Percentiles rank a stretch among this genome's conserved stretches.
Evolutionary conservation across 257 asterid genomes (phyloP).

Genomic region (Schizonepeta tenuifolia): DNA sequence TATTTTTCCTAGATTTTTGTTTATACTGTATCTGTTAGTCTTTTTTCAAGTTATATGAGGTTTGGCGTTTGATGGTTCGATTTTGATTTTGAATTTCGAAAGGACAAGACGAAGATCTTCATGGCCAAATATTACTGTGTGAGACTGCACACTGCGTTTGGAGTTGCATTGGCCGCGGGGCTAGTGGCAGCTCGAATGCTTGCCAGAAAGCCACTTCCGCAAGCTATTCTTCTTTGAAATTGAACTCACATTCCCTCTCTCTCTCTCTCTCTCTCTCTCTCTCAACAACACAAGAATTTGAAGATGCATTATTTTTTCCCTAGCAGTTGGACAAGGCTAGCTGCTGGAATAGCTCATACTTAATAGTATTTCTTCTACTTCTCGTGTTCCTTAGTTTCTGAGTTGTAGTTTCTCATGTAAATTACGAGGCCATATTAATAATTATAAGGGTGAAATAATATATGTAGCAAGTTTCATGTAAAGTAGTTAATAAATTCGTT

Average conservation of each 20-base stretch:
- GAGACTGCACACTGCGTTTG: constrained; percentile 71
- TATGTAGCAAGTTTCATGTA: too few relatives aligned
- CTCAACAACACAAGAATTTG: neutral
- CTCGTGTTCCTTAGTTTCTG: neutral
- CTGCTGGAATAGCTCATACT: neutral
- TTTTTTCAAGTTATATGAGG: neutral
- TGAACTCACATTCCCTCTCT: neutral
- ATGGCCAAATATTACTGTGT: constrained; percentile 83
- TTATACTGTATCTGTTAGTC: neutral
- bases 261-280: neutral
- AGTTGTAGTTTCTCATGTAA: too few relatives aligned
- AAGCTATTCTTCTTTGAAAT: constrained; percentile 39
- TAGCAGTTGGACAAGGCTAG: neutral
- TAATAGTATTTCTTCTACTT: neutral
- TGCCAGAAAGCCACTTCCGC: constrained; percentile 48
- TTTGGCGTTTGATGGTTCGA: neutral
- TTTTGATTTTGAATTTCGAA: neutral
- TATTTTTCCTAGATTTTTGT: neutral
- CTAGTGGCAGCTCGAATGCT: constrained; percentile 64
- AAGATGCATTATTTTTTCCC: neutral
- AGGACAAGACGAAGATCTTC: constrained; percentile 73
- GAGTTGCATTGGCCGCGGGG: constrained; percentile 74
- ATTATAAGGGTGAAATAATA: too few relatives aligned
- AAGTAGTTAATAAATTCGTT: too few relatives aligned
- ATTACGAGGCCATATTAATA: too few relatives aligned